Conservation (phyloP, 163 green algal genomes). For the Volvox carteri region DNA sequence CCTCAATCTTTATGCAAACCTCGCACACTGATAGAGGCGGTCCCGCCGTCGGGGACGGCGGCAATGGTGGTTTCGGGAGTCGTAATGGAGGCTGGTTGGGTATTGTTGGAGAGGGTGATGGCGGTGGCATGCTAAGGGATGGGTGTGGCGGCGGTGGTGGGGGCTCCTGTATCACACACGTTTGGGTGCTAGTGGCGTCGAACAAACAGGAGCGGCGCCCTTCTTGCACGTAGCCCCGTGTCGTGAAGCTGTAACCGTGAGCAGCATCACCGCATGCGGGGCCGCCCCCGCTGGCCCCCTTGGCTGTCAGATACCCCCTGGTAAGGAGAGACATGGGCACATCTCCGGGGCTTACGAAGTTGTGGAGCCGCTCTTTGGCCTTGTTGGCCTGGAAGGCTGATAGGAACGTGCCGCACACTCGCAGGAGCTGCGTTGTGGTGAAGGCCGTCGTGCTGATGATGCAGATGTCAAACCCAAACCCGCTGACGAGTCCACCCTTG, state of each 20-base stretch:
- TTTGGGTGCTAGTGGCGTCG: neutral
- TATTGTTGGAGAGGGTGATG: neutral
- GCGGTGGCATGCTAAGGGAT: neutral
- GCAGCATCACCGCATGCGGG: neutral
- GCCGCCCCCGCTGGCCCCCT: neutral
- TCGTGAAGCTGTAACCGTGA: neutral
- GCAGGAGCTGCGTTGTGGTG: neutral
- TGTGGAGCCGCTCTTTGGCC: neutral
- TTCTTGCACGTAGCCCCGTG: neutral
- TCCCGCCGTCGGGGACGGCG: no score
- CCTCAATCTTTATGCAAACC: neutral
- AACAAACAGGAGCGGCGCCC: neutral
- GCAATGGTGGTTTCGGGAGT: no score
- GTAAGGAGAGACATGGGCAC: neutral
- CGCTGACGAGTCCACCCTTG: neutral
- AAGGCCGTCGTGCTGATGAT: neutral
- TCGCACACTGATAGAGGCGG: no score
- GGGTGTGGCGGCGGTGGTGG: neutral
- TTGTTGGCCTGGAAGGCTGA: neutral
- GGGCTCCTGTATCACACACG: neutral
- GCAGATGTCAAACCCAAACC: neutral
- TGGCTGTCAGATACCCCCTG: no score
- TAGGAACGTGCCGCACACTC: neutral
- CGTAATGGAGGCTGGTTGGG: no score
- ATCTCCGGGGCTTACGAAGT: neutral